Evolutionary conservation across 257 asterid genomes (phyloP).

Genomic region (Rehmannia glutinosa): DNA sequence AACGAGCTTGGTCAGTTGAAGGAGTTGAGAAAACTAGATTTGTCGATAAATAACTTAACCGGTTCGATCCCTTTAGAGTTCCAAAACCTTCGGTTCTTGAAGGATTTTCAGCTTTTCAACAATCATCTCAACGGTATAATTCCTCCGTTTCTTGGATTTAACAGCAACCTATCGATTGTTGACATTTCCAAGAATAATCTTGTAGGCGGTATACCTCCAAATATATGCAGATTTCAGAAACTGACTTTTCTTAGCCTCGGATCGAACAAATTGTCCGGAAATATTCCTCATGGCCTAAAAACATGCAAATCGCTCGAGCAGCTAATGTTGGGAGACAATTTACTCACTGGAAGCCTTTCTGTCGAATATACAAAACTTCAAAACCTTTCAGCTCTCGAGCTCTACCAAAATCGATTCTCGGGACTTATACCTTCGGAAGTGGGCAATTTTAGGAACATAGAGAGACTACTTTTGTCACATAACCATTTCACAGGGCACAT

Average conservation of each 20-base stretch:
- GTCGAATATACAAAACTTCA: conserved; percentile 54
- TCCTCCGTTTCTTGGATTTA: conserved; percentile 61
- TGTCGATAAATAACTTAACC: conserved; percentile 70
- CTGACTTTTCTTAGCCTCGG: conserved; percentile 70
- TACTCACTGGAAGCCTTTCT: conserved; percentile 73
- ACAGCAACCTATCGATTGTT: conserved; percentile 55
- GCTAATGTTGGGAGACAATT: conserved; percentile 80
- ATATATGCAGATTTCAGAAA: conserved; percentile 51
- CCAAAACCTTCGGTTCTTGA: conserved; percentile 54
- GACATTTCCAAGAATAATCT: conserved; percentile 75
- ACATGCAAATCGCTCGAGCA: conserved; percentile 73
- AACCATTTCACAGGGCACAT: conserved; percentile 64
- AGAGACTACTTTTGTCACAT: conserved; percentile 66
- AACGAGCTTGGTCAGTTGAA: conserved; percentile 49
- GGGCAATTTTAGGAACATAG: conserved; percentile 53
- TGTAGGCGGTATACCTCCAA: conserved; percentile 61
- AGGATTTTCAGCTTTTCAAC: conserved; percentile 67
- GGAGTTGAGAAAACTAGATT: conserved; percentile 47
- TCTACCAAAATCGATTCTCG: conserved; percentile 57
- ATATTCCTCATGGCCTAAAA: conserved; percentile 69
- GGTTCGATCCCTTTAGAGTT: conserved; percentile 67
- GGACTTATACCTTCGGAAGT: conserved; percentile 66
- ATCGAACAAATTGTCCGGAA: conserved; percentile 62
- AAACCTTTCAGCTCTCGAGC: conserved; percentile 83
- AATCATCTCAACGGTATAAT: conserved; percentile 62